Evolutionary conservation across 331 rosid species (phyloP).

Genomic region (Acacia concinna): DNA sequence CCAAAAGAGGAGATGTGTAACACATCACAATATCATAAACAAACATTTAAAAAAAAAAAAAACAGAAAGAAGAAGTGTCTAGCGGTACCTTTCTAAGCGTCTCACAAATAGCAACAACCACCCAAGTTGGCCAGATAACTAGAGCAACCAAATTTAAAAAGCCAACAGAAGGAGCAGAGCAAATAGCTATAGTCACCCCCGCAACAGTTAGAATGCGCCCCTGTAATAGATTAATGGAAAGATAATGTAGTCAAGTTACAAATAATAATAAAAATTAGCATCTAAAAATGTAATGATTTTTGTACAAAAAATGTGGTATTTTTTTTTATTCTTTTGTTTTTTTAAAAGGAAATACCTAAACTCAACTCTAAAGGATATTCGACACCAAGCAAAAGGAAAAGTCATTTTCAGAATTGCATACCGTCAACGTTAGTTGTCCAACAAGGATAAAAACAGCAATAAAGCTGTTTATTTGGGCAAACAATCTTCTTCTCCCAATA

Average conservation of each 20-base stretch:
- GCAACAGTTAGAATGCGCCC: constrained; percentile 92
- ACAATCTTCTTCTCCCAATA: constrained; percentile 75
- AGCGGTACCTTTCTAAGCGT: constrained; percentile 73
- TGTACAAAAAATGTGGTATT: not conserved
- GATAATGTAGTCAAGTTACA: not conserved
- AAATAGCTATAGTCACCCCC: constrained; percentile 86
- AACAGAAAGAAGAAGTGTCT: constrained; percentile 15
- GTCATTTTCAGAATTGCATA: constrained; percentile 35
- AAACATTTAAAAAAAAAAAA: not conserved
- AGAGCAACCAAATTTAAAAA: constrained; percentile 71
- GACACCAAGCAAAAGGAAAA: not conserved
- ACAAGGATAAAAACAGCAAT: constrained; percentile 88
- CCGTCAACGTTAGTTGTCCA: constrained; percentile 88
- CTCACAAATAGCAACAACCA: constrained; percentile 73
- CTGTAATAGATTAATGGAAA: constrained; percentile 50
- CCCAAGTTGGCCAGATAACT: constrained; percentile 92
- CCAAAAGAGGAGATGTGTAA: constrained; percentile 27
- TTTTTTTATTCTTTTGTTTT: not conserved
- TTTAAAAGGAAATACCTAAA: not conserved
- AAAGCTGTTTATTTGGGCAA: constrained; percentile 77
- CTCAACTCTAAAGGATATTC: constrained; percentile 21
- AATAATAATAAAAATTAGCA: not conserved
- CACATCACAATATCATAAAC: not conserved
- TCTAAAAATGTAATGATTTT: not conserved
- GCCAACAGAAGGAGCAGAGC: constrained; percentile 80